A percentile compares a stretch with the other conserved stretches of the same genome.
Evolutionary conservation across 352 stramenopile genomes (phyloP).

Genomic region (Pythium rhizo-oryzae): DNA sequence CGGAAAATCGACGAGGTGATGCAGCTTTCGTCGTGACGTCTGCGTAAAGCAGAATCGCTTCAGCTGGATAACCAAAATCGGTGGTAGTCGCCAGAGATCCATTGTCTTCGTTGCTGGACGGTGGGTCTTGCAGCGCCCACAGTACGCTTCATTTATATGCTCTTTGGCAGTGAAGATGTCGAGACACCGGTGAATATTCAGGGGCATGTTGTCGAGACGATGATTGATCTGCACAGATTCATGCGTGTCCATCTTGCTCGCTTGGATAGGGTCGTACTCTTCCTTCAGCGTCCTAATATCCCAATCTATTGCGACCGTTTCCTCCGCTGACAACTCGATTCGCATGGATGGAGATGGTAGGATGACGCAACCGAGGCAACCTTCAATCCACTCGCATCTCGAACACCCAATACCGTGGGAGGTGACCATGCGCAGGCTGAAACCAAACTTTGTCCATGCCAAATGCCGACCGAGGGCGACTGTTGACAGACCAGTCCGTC

Average conservation of each 20-base stretch:
- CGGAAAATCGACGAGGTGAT: constrained; percentile 96
- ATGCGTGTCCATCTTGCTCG: constrained; percentile 78
- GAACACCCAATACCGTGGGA: constrained; percentile 83
- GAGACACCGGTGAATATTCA: constrained; percentile 84
- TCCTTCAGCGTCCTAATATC: constrained; percentile 87
- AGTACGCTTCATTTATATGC: constrained; percentile 80
- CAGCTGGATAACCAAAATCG: constrained; percentile 98
- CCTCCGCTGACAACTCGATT: constrained; percentile 62
- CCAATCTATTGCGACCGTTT: constrained; percentile 91
- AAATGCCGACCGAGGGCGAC: constrained; percentile 76
- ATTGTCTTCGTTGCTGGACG: constrained; percentile 95
- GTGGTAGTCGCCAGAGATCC: constrained; percentile 97
- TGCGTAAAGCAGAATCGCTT: constrained; percentile 99
- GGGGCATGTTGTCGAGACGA: constrained; percentile 70
- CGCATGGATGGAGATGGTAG: constrained; percentile 46
- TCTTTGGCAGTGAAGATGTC: constrained; percentile 88
- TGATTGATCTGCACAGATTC: constrained; percentile 66
- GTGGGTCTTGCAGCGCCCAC: constrained; percentile 88
- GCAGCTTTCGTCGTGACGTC: constrained; percentile 92
- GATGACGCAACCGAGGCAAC: constrained; percentile 85
- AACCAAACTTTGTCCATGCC: constrained; percentile 71
- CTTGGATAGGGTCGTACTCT: constrained; percentile 86
- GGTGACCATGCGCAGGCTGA: constrained; percentile 83
- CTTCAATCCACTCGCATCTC: constrained; percentile 87
- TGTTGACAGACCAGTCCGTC: constrained; percentile 50